Percentiles rank a stretch among this genome's conserved stretches.
Evolutionary conservation across 164 flowering plant genomes (phyloP).

Genomic region (Hamamelis virginiana): DNA sequence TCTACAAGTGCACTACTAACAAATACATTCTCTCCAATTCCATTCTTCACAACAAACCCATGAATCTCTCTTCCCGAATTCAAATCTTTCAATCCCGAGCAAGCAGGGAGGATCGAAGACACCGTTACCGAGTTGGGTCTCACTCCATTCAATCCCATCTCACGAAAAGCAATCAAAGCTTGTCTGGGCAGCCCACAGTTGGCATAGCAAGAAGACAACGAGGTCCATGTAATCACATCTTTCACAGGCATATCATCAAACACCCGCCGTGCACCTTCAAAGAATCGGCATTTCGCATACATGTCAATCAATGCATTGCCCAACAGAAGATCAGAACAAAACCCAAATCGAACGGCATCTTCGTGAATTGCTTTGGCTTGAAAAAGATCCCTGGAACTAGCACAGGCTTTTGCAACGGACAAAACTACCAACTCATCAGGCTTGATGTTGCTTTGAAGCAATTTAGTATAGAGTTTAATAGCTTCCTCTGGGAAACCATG

Average conservation of each 20-base stretch:
- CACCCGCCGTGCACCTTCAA: conserved; percentile 38
- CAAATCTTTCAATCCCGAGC: conserved; percentile 40
- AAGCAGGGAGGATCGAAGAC: conserved; percentile 53
- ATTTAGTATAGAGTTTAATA: conserved; percentile 24
- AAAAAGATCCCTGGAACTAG: conserved; percentile 26
- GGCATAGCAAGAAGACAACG: conserved; percentile 41
- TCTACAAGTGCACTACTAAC: conserved; percentile 54
- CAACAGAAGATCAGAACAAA: conserved; percentile 33
- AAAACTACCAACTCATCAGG: conserved; percentile 45
- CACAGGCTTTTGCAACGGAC: conserved; percentile 54
- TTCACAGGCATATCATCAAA: conserved; percentile 33
- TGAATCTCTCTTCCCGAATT: conserved; percentile 49
- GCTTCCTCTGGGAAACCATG: conserved; percentile 45
- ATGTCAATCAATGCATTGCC: conserved; percentile 56
- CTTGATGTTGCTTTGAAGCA: conserved; percentile 16
- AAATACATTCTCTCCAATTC: conserved; percentile 44
- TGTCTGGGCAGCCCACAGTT: conserved; percentile 37
- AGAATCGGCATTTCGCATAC: conserved; percentile 51
- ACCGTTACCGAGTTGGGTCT: conserved; percentile 48
- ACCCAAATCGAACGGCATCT: conserved; percentile 38
- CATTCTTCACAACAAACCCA: conserved; percentile 47
- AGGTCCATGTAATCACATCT: conserved; percentile 69
- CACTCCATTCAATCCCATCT: conserved; percentile 48
- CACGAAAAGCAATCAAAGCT: conserved; percentile 41
- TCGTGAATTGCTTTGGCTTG: conserved; percentile 46